Percentiles rank a stretch among this genome's conserved stretches.
These are phyloP conservation scores for Sarocladium brachiariae DNA, from an alignment of 2,329 filamentous ascomycete species.

Conservation along the genomic window DNA sequence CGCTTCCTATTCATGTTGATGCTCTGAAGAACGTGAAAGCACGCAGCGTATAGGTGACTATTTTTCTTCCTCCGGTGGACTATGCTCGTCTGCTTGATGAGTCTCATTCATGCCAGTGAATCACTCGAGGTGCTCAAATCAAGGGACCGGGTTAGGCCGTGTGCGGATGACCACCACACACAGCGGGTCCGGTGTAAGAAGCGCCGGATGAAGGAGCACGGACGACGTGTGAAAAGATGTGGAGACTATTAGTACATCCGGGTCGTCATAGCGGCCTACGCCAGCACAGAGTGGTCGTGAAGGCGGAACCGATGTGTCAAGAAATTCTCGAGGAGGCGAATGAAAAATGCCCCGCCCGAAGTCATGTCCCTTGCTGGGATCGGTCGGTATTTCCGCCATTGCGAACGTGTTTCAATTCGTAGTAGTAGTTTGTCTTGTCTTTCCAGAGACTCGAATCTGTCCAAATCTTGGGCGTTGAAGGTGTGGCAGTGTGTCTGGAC, in stretches of 20 bases:
- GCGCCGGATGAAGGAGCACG: conserved; percentile 3
- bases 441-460: too few relatives aligned
- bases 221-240: background rate
- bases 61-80: background rate
- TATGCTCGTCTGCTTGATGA: background rate
- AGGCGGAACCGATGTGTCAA: conserved; percentile 9
- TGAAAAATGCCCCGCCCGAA: conserved; percentile 4
- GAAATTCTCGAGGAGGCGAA: background rate
- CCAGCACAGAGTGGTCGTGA: conserved; percentile 1
- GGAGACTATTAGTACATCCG: background rate
- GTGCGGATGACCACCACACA: background rate
- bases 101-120: background rate
- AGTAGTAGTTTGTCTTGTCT: too few relatives aligned
- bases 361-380: conserved; percentile 1
- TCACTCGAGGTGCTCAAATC: background rate
- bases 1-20: background rate
- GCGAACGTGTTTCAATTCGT: too few relatives aligned
- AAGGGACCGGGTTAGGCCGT: conserved; percentile 1
- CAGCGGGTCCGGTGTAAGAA: background rate
- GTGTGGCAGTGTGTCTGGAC: too few relatives aligned
- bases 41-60: too few relatives aligned
- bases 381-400: background rate
- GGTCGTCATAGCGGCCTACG: conserved; percentile 7
- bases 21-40: conserved; percentile 4
- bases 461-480: too few relatives aligned